A percentile compares a stretch with the other conserved stretches of the same genome.
Conservation (phyloP, 192 early-diverging fungal genomes). For the Backusella tarrabulga region DNA sequence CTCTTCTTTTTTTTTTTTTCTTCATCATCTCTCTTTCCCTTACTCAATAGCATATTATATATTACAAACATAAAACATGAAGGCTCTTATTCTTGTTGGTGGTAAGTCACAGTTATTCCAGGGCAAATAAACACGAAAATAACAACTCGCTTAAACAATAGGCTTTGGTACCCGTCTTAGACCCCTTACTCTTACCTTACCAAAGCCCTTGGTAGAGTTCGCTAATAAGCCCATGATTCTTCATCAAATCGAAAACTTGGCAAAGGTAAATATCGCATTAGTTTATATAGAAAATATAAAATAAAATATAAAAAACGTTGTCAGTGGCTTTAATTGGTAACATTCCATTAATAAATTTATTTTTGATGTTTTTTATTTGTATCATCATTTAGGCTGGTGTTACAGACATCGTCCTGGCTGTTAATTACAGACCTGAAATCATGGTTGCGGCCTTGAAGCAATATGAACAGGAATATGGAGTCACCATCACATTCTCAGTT, state of each 20-base stretch:
- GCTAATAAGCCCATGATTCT: slow-evolving; percentile 98
- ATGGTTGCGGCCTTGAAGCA: slow-evolving; percentile 94
- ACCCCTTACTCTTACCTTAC: slow-evolving; percentile 93
- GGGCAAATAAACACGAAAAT: neutral
- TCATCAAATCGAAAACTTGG: slow-evolving; percentile 98
- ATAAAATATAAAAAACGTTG: neutral
- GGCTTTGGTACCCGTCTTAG: slow-evolving; percentile 98
- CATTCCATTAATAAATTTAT: neutral
- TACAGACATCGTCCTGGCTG: slow-evolving; percentile 95
- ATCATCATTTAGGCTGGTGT: slow-evolving; percentile 80
- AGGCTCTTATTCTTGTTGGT: slow-evolving; percentile 84
- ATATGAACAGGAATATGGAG: slow-evolving; percentile 88
- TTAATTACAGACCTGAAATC: slow-evolving; percentile 98
- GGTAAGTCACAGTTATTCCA: slow-evolving; percentile 39
- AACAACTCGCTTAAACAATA: slow-evolving; percentile 10
- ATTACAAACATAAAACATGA: slow-evolving; percentile 38
- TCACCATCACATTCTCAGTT: slow-evolving; percentile 95
- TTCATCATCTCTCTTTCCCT: neutral
- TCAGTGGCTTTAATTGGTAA: neutral
- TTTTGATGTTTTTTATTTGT: slow-evolving; percentile 13
- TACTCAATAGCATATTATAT: neutral
- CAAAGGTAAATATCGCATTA: slow-evolving; percentile 63
- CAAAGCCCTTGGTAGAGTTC: slow-evolving; percentile 99
- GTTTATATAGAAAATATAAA: neutral
- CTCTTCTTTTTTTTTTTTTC: neutral